These are phyloP conservation scores for Glycine latifolia DNA, from an alignment of 306 rosid species.

Conservation along the genomic window DNA sequence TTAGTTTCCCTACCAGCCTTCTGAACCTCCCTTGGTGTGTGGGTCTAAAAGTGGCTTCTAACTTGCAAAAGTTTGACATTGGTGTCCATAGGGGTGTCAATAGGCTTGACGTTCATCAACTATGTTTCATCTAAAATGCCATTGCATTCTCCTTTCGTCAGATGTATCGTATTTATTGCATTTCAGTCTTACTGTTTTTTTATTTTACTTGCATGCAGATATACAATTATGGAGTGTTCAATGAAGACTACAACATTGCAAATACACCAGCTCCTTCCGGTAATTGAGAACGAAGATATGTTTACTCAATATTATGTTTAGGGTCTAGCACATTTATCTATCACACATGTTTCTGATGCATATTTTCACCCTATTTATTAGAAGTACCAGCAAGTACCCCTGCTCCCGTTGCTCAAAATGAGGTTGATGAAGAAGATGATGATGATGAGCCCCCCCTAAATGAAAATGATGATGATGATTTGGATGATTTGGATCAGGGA, in stretches of 20 bases:
- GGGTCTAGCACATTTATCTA: not conserved
- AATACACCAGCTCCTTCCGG: conserved; percentile 88
- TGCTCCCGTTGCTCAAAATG: conserved; percentile 63
- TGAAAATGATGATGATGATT: conserved; percentile 86
- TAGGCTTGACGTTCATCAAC: not conserved
- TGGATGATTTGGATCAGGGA: conserved; percentile 83
- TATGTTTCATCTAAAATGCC: not conserved
- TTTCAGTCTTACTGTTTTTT: conserved; percentile 21
- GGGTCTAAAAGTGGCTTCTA: not conserved
- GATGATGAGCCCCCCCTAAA: conserved; percentile 73
- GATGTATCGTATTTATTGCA: not conserved
- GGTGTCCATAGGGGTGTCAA: not conserved
- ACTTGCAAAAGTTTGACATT: not conserved
- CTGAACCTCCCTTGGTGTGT: not conserved
- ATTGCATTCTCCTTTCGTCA: not conserved
- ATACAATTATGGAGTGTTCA: conserved; percentile 63
- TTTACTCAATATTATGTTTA: not conserved
- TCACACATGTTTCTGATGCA: conserved; percentile 15
- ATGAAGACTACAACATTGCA: conserved; percentile 88
- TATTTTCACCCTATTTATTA: conserved; percentile 38
- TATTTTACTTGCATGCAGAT: conserved; percentile 58
- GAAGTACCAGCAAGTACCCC: conserved; percentile 79
- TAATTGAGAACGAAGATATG: conserved; percentile 41
- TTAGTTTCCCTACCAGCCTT: not conserved
- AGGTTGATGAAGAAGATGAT: conserved; percentile 68